phyloP scores from a whole-genome alignment of 805 yeast species.

The Yueomyces sinensis region DNA sequence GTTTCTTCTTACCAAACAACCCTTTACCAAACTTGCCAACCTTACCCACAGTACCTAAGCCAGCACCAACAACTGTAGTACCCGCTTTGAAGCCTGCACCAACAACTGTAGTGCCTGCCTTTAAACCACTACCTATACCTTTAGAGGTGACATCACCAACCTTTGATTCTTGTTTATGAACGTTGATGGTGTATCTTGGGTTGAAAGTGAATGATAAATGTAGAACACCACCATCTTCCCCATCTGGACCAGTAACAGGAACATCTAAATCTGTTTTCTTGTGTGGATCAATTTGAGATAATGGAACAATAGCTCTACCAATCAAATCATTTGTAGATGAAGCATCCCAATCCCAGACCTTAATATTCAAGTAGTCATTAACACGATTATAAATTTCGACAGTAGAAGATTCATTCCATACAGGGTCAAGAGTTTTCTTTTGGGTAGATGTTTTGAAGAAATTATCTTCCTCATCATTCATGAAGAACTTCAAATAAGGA shows the following conservation, averaged over 20 bases:
- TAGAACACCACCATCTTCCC: slow-evolving; percentile 43
- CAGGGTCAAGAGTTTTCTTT: slow-evolving; percentile 85
- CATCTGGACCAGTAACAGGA: slow-evolving; percentile 29
- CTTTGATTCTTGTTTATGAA: slow-evolving; percentile 26
- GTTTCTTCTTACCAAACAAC: slow-evolving; percentile 6
- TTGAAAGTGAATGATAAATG: slow-evolving; percentile 47
- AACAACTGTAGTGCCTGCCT: slow-evolving; percentile 29
- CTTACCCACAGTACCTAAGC: slow-evolving; percentile 31
- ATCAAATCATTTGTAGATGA: slow-evolving; percentile 77
- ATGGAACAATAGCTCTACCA: slow-evolving; percentile 47
- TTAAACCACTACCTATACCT: slow-evolving; percentile 31
- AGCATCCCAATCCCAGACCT: slow-evolving; percentile 83
- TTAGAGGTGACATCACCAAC: slow-evolving; percentile 39
- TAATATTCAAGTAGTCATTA: slow-evolving; percentile 42
- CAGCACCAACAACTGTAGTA: slow-evolving; percentile 30
- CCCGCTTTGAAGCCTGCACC: slow-evolving; percentile 34
- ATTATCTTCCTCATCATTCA: slow-evolving; percentile 46
- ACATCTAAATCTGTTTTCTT: slow-evolving; percentile 37
- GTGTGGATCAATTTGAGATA: slow-evolving; percentile 39
- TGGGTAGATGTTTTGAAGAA: slow-evolving; percentile 64
- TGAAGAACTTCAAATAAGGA: slow-evolving; percentile 63
- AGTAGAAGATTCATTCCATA: slow-evolving; percentile 62
- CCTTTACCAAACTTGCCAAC: slow-evolving; percentile 17
- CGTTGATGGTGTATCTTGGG: slow-evolving; percentile 53
- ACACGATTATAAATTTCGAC: slow-evolving; percentile 48